These are phyloP conservation scores for Phragmites australis DNA, from an alignment of 176 grass and related monocot species.

Conservation along the genomic window DNA sequence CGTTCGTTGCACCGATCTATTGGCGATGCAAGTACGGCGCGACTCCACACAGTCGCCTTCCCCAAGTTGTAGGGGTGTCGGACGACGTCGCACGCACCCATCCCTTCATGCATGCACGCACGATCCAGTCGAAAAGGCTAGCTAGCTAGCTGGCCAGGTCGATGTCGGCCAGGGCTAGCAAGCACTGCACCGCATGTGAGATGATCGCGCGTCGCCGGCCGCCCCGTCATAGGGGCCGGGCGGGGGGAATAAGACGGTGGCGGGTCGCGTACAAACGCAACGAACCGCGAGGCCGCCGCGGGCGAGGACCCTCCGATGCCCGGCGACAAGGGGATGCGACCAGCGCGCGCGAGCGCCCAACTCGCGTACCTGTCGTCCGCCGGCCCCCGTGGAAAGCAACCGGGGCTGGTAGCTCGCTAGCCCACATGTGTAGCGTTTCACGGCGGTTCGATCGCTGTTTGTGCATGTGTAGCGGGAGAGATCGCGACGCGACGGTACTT, in stretches of 20 bases:
- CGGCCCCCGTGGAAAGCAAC: constrained; percentile 1
- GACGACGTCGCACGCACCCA: background rate
- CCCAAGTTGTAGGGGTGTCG: constrained; percentile 17
- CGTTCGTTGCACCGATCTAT: background rate
- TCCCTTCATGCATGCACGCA: background rate
- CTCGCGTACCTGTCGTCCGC: background rate
- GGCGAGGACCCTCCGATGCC: constrained; percentile 20
- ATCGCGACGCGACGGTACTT: constrained; percentile 6
- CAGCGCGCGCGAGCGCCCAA: constrained; percentile 21
- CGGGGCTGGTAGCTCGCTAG: background rate
- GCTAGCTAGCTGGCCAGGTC: background rate
- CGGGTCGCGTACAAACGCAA: constrained; percentile 49
- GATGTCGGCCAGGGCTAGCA: background rate
- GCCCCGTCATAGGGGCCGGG: background rate
- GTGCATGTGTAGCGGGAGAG: no score
- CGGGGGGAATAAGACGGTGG: constrained; percentile 40
- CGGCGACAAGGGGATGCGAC: constrained; percentile 42
- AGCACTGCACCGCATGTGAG: constrained; percentile 24
- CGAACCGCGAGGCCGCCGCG: constrained; percentile 29
- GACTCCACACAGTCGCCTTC: background rate
- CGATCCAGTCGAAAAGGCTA: background rate
- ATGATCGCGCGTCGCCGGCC: background rate
- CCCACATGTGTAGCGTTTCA: background rate
- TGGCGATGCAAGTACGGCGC: background rate
- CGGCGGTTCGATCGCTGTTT: background rate